Conservation (phyloP, 768 basidiomycete species). For the Lyophyllum atratum region DNA sequence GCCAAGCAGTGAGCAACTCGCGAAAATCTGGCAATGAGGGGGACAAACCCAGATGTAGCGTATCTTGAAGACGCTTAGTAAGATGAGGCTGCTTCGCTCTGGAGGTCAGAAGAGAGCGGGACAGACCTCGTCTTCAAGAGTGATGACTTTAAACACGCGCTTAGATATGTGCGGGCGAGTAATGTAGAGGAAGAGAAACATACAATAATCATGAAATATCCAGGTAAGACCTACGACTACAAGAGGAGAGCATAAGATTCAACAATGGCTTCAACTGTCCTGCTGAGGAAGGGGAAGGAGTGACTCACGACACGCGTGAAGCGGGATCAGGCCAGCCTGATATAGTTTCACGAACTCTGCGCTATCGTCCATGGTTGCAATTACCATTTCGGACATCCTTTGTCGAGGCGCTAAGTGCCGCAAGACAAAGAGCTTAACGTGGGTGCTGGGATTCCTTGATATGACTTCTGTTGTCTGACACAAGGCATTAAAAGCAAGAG, state of each 20-base stretch:
- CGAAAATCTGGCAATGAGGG: neutral
- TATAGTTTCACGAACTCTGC: neutral
- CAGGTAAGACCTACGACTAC: conserved; percentile 36
- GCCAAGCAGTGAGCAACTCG: neutral
- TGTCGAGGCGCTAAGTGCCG: neutral
- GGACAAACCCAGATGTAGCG: conserved; percentile 39
- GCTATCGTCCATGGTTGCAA: neutral
- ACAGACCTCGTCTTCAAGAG: conserved; percentile 34
- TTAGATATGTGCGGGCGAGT: neutral
- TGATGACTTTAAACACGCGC: conserved; percentile 24
- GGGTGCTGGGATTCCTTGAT: neutral
- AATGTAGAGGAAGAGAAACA: conserved; percentile 2
- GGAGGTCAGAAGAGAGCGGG: neutral
- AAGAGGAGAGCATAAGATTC: neutral
- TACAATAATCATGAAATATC: conserved; percentile 39
- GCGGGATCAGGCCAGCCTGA: neutral
- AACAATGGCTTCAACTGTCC: neutral
- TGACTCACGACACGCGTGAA: neutral
- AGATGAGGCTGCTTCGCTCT: neutral
- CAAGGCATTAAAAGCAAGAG: neutral
- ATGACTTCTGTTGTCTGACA: neutral
- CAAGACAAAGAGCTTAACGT: neutral
- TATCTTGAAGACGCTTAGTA: conserved; percentile 24
- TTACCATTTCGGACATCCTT: neutral
- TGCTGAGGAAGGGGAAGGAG: neutral